phyloP scores from a whole-genome alignment of 176 grass and related monocot species.

The Bonia amplexicaulis region DNA sequence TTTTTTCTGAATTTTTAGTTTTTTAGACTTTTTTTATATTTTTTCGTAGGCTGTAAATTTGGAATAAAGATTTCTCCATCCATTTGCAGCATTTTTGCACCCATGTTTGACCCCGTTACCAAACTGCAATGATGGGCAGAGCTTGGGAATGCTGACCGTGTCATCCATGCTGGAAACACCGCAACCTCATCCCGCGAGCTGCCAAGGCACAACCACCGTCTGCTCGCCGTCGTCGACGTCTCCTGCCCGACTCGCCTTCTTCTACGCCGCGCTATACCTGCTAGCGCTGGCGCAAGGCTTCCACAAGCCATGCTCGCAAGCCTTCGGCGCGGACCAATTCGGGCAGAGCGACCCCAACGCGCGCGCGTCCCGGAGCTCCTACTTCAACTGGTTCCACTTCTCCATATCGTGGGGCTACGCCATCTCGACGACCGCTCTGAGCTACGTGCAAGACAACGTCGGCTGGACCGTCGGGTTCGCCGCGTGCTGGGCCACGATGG shows the following conservation, averaged over 20 bases:
- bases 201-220: not conserved
- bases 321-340: conserved; percentile 77
- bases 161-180: not conserved
- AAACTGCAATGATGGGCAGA: not conserved
- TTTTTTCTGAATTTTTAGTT: too few species aligned
- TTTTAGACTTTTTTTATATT: too few species aligned
- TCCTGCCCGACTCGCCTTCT: not conserved
- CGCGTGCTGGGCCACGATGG: too few species aligned
- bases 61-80: too few species aligned
- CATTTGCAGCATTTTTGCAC: not conserved
- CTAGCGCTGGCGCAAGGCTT: conserved; percentile 58
- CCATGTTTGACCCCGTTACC: not conserved
- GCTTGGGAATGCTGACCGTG: not conserved
- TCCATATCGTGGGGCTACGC: too few species aligned
- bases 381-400: conserved; percentile 68
- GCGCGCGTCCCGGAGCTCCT: conserved; percentile 40
- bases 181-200: not conserved
- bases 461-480: too few species aligned
- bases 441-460: too few species aligned
- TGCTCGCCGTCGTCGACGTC: not conserved
- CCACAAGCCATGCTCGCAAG: conserved; percentile 51
- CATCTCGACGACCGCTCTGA: too few species aligned
- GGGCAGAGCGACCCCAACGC: not conserved
- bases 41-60: too few species aligned
- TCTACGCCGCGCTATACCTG: conserved; percentile 63